Conservation (phyloP, 176 grass and related monocot genomes). For the Oryza meridionalis region DNA sequence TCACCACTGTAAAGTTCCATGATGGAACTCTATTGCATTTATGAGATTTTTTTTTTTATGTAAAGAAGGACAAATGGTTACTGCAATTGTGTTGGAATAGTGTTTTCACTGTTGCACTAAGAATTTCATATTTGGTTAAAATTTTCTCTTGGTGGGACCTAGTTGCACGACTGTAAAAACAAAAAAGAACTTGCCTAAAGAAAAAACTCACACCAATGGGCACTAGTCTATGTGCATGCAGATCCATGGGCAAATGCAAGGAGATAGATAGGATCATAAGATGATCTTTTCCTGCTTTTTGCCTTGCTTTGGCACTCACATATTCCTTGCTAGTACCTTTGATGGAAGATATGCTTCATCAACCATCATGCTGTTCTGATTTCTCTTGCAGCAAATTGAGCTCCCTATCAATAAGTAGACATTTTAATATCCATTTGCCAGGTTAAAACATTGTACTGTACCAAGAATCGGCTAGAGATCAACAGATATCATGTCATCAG, state of each 20-base stretch:
- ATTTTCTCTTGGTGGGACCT: background rate
- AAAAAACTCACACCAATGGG: background rate
- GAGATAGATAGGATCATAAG: conserved; percentile 40
- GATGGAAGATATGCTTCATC: conserved; percentile 32
- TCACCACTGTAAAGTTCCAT: background rate
- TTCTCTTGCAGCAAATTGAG: conserved; percentile 8
- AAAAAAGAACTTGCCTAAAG: background rate
- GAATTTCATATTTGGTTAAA: background rate
- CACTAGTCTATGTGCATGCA: background rate
- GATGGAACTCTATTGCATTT: background rate
- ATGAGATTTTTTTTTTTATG: background rate
- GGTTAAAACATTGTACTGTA: background rate
- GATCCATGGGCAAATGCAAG: conserved; percentile 18
- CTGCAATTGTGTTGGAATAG: background rate
- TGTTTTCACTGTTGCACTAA: background rate
- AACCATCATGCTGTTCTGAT: conserved; percentile 21
- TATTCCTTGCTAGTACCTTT: conserved; percentile 26
- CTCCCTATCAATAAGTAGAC: background rate
- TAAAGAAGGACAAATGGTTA: background rate
- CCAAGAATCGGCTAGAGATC: background rate
- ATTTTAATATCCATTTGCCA: conserved; percentile 1
- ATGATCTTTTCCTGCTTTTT: conserved; percentile 36
- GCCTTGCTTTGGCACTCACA: conserved; percentile 24
- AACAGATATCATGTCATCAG: conserved; percentile 13
- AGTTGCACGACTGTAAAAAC: background rate